Evolutionary conservation across 176 grass and related monocot genomes (phyloP), one percentile per base, ranked within the genome.

Genomic region (Eleusine indica): DNA sequence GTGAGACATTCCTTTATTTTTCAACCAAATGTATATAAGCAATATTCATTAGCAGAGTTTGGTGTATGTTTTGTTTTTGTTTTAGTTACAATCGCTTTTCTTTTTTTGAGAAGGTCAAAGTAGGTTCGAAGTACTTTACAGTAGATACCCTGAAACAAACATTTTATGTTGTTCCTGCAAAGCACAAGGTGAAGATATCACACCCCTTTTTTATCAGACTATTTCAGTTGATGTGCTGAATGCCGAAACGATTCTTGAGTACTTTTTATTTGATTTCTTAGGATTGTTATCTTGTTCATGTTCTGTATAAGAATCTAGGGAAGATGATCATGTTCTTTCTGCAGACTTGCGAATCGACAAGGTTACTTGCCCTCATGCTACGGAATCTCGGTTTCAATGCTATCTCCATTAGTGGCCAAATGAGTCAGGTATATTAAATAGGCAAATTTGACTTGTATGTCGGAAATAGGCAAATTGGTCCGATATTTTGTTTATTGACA

Each of bases 271-370:
- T 72, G 32, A 48, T 4, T 73, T 28, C 6, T 71, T 43, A 98
- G 96, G 96, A 98, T 88, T 93, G 93, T 12, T 98, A 98, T 87
- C 93, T 98, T 75, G 83, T 98, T 54, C 90, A 93, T 81, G 83
- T 92, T 88, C 71, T 98, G 87, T 88, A 76, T 52, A 85, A 95
- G 85, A 90, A 87, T 87, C 79, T 28, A 22, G 89, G 74, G 5
- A 91, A 85, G 48, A 93, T 89, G 77, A 68, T 88, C 58, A 95
- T 98, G 96, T 82, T 95, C 66, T 98, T 98, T 80, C 90, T 94
- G 21, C 80, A 91, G 51, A 98, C 93, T 28, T 95, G 93, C 68
- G 96, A 98, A 68, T 81, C 93, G 17, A 95, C 93, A 81, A 91
- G 91, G 62, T 76, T 95, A 8, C 87, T 98, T 48, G 81, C 96